Percentiles rank a stretch among this genome's conserved stretches.
Evolutionary conservation across 1,284 basidiomycete species (phyloP).

Genomic region (Boletus mariae): DNA sequence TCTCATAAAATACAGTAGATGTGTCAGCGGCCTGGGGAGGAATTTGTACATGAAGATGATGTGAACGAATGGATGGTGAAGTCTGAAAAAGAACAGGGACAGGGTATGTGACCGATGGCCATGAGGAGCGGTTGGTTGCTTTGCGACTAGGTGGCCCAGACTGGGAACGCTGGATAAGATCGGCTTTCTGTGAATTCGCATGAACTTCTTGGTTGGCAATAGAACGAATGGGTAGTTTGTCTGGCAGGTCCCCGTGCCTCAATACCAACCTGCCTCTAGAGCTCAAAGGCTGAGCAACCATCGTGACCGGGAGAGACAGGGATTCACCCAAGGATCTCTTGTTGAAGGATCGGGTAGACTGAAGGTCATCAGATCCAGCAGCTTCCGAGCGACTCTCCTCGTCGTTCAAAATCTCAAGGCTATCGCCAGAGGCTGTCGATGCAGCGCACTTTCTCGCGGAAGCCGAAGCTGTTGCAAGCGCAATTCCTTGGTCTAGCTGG

Average conservation of each 20-base stretch:
- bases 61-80: slow-evolving; percentile 36
- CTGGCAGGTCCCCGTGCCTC: slow-evolving; percentile 7
- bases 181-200: slow-evolving; percentile 30
- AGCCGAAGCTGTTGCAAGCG: slow-evolving; percentile 62
- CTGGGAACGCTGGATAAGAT: slow-evolving; percentile 39
- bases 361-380: slow-evolving; percentile 62
- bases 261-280: slow-evolving; percentile 28
- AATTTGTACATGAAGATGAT: slow-evolving; percentile 34
- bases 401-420: slow-evolving; percentile 56
- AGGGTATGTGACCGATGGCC: slow-evolving; percentile 35
- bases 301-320: slow-evolving; percentile 12
- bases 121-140: slow-evolving; percentile 33
- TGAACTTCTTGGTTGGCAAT: slow-evolving; percentile 23
- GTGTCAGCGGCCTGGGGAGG: slow-evolving; percentile 32
- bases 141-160: slow-evolving; percentile 39
- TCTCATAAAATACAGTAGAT: slow-evolving; percentile 61
- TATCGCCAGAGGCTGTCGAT: slow-evolving; percentile 54
- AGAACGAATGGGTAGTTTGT: slow-evolving; percentile 12
- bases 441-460: slow-evolving; percentile 49
- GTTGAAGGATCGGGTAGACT: slow-evolving; percentile 57
- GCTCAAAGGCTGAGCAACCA: slow-evolving; percentile 7
- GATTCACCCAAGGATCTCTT: slow-evolving; percentile 36
- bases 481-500: slow-evolving; percentile 58
- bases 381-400: slow-evolving; percentile 57
- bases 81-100: slow-evolving; percentile 39